Evolutionary conservation across 371 early-diverging fungal genomes (phyloP).

Genomic region (Parasitella parasitica): DNA sequence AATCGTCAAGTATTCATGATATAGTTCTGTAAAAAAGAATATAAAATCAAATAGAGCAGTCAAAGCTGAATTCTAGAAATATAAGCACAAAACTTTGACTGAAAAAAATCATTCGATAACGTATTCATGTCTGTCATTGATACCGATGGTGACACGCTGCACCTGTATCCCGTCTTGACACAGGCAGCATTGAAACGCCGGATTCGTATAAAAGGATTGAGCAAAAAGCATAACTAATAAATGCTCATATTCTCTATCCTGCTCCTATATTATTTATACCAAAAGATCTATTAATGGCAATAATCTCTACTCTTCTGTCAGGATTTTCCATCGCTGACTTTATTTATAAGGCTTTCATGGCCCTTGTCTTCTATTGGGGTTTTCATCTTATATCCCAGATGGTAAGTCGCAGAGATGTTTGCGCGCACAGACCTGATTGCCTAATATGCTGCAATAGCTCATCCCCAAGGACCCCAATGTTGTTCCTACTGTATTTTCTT

Average conservation of each 20-base stretch:
- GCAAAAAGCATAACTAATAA: neutral
- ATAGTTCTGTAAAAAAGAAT: no score
- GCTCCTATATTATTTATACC: slow-evolving; percentile 1
- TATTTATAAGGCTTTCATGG: slow-evolving; percentile 30
- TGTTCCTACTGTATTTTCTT: slow-evolving; percentile 84
- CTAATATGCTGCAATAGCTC: slow-evolving; percentile 26
- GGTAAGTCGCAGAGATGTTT: slow-evolving; percentile 18
- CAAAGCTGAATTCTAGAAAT: no score
- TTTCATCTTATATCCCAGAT: slow-evolving; percentile 46
- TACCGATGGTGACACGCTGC: neutral
- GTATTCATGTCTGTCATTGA: slow-evolving; percentile 5
- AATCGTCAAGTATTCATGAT: no score
- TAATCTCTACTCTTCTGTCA: slow-evolving; percentile 20
- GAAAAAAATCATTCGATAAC: slow-evolving; percentile 18
- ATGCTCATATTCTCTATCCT: neutral
- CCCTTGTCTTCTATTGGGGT: slow-evolving; percentile 25
- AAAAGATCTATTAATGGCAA: slow-evolving; percentile 26
- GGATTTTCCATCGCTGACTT: slow-evolving; percentile 17
- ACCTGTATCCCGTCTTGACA: slow-evolving; percentile 2
- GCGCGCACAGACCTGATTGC: neutral
- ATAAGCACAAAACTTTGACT: neutral
- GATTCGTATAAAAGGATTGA: neutral
- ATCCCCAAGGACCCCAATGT: slow-evolving; percentile 57
- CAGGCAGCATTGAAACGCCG: neutral
- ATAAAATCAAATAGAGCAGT: no score